These are phyloP conservation scores for Hygrocybe punicea DNA, from an alignment of 768 basidiomycete genomes.

Conservation along the genomic window DNA sequence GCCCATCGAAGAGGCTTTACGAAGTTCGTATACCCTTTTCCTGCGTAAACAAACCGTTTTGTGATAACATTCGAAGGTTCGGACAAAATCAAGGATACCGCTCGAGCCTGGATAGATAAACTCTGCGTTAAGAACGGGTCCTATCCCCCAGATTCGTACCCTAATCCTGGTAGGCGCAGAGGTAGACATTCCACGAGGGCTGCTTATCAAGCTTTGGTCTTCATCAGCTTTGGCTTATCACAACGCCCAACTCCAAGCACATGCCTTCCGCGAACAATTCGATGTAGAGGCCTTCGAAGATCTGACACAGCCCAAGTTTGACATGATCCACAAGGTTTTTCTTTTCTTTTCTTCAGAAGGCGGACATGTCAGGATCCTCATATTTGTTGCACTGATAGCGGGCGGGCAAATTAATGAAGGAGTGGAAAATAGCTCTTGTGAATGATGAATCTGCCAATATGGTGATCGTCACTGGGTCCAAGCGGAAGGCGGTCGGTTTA, in stretches of 20 bases:
- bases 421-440: slow-evolving; percentile 64
- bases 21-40: slow-evolving; percentile 43
- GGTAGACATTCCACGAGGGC: not conserved
- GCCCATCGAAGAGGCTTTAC: slow-evolving; percentile 59
- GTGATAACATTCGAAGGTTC: slow-evolving; percentile 46
- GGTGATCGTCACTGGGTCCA: slow-evolving; percentile 50
- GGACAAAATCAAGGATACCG: slow-evolving; percentile 62
- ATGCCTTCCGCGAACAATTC: slow-evolving; percentile 88
- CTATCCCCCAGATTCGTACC: slow-evolving; percentile 87
- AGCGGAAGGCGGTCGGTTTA: slow-evolving; percentile 67
- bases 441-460: slow-evolving; percentile 63
- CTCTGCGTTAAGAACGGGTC: slow-evolving; percentile 71
- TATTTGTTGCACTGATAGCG: slow-evolving; percentile 40
- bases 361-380: slow-evolving; percentile 35
- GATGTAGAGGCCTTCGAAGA: slow-evolving; percentile 78
- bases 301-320: slow-evolving; percentile 70
- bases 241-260: slow-evolving; percentile 86
- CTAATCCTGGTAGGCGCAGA: slow-evolving; percentile 74
- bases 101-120: slow-evolving; percentile 73
- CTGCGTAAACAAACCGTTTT: slow-evolving; percentile 1
- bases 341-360: slow-evolving; percentile 23
- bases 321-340: slow-evolving; percentile 73
- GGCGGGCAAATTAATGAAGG: slow-evolving; percentile 62
- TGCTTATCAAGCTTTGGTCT: slow-evolving; percentile 2
- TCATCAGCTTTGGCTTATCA: slow-evolving; percentile 74